Evolutionary conservation across 2,329 filamentous ascomycete genomes (phyloP).

Genomic region (Pyricularia grisea): DNA sequence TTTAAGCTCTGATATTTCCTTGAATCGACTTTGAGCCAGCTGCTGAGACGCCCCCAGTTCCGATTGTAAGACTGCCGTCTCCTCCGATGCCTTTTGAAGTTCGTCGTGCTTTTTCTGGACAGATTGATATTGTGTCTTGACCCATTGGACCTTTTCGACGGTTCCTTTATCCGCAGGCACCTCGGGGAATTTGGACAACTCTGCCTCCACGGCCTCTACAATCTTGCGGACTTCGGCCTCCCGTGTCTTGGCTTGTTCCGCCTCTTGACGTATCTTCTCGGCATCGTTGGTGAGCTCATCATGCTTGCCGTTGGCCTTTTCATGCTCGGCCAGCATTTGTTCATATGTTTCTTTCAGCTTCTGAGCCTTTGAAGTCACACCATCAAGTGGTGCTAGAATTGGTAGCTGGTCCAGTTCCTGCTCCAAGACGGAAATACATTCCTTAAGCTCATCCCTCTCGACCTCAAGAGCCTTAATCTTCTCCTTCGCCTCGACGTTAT

Average conservation of each 20-base stretch:
- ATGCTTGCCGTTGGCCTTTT: neutral
- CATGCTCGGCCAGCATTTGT: neutral
- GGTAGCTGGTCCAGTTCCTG: slow-evolving; percentile 45
- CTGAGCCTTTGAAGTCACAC: slow-evolving; percentile 12
- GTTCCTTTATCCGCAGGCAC: neutral
- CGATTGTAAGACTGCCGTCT: slow-evolving; percentile 58
- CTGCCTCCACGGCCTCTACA: neutral
- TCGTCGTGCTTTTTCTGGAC: slow-evolving; percentile 49
- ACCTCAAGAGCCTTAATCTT: slow-evolving; percentile 60
- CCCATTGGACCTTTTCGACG: slow-evolving; percentile 47
- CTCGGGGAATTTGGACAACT: neutral
- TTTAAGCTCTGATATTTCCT: slow-evolving; percentile 72
- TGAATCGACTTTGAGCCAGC: slow-evolving; percentile 78
- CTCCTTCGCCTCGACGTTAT: slow-evolving; percentile 76
- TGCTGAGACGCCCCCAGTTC: slow-evolving; percentile 82
- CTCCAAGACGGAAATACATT: slow-evolving; percentile 59
- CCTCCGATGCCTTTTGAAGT: neutral
- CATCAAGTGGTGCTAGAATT: slow-evolving; percentile 10
- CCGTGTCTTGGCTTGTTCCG: neutral
- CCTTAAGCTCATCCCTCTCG: slow-evolving; percentile 58
- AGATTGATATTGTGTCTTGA: slow-evolving; percentile 51
- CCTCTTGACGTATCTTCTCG: neutral
- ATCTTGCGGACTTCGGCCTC: neutral
- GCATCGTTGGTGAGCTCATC: slow-evolving; percentile 25
- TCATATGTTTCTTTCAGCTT: slow-evolving; percentile 2